phyloP scores from a whole-genome alignment of 768 basidiomycete species.

The Tremella fuciformis region DNA sequence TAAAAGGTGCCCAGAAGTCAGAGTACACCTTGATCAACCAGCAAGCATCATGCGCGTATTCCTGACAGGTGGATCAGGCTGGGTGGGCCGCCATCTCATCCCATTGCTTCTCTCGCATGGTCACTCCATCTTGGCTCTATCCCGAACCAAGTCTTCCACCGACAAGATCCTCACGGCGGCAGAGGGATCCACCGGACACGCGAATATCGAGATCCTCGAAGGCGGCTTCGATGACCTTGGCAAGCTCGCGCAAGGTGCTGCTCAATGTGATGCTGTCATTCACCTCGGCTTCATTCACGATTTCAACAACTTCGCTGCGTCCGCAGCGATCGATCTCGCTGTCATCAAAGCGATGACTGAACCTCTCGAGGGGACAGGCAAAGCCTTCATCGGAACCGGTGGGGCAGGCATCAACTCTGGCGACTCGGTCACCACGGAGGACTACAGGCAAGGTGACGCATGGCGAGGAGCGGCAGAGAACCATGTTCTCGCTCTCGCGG shows the following conservation, averaged over 20 bases:
- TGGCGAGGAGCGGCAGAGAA: constrained; percentile 13
- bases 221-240: constrained; percentile 26
- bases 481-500: constrained; percentile 14
- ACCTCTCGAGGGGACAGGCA: constrained; percentile 23
- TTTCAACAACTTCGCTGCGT: constrained; percentile 11
- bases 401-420: constrained; percentile 6
- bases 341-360: constrained; percentile 12
- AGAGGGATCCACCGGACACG: neutral
- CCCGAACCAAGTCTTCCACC: constrained; percentile 24
- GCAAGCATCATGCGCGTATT: constrained; percentile 33
- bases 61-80: constrained; percentile 42
- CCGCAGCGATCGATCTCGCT: constrained; percentile 15
- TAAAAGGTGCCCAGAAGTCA: too few species aligned
- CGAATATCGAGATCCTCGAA: neutral
- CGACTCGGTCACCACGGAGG: constrained; percentile 1
- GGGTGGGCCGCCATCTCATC: constrained; percentile 19
- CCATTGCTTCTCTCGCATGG: constrained; percentile 21
- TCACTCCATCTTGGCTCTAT: constrained; percentile 29
- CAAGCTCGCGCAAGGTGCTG: neutral
- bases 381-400: constrained; percentile 29
- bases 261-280: constrained; percentile 9
- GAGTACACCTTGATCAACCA: too few species aligned
- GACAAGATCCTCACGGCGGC: neutral
- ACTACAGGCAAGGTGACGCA: neutral
- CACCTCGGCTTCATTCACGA: constrained; percentile 25